Evolutionary conservation across 192 early-diverging fungal genomes (phyloP), one percentile per base, ranked within the genome.

Genomic region (Linnemannia exigua): DNA sequence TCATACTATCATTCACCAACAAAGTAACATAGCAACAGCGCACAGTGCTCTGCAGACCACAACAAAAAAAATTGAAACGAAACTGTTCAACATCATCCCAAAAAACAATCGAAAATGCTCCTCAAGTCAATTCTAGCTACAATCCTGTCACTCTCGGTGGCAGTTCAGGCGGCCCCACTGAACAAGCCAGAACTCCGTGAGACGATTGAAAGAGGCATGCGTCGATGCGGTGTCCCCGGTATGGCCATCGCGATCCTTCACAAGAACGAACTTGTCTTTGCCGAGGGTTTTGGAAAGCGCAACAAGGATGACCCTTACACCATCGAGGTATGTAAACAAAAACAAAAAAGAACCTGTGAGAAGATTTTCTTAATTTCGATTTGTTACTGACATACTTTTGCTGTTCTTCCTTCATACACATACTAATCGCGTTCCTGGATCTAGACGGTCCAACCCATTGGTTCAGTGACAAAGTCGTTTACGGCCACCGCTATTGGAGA

Each of bases 391-490:
- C n/a, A n/a, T n/a, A n/a, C 20, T 4, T 9, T 16, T 41, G 17
- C 4, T 72, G n/a, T 41, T 20, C 8, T 41, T 25, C n/a, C n/a
- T n/a, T n/a, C n/a, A n/a, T n/a, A n/a, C n/a, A n/a, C n/a, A n/a
- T n/a, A n/a, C n/a, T n/a, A n/a, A n/a, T n/a, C n/a, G n/a, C n/a
- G n/a, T n/a, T n/a, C n/a, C n/a, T n/a, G n/a, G n/a, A n/a, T n/a
- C n/a, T 72, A 79, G 77, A 79, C 77, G 19, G 19, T 71, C 5
- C 38, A 38, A n/a, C 68, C 48, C 5, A 58, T 79, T 47, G 77
- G 51, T 44, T 79, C 77, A 12, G 1, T 79, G 52, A 79, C 77
- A 8, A 79, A 79, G 14, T 25, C 77, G 5, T 70, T 79, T 22
- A 79, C 77, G 6, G 77, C 77, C 31, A 54, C 77, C 2, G 37